Evolutionary conservation across 108 stramenopile genomes (phyloP).

Genomic region (Nitzschia sp.): DNA sequence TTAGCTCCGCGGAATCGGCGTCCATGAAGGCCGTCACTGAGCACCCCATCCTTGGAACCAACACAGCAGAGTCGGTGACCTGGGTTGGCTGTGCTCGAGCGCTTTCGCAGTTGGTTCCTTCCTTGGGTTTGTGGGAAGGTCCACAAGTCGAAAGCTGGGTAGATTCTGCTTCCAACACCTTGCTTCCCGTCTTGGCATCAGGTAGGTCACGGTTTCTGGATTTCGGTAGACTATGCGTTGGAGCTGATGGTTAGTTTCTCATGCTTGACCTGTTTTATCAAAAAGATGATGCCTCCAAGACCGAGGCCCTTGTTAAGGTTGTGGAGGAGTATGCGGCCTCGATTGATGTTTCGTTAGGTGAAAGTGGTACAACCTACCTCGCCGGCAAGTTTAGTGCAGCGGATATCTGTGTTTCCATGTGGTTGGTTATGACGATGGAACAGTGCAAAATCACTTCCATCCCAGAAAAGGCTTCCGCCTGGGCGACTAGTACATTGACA

Average conservation of each 20-base stretch:
- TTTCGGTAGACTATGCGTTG: too few relatives aligned
- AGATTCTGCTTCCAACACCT: conserved; percentile 23
- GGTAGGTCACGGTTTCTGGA: conserved; percentile 1
- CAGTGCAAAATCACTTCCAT: conserved; percentile 11
- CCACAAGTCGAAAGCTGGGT: conserved; percentile 31
- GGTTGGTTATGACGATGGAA: conserved; percentile 23
- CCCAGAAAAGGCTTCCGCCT: conserved; percentile 10
- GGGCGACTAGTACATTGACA: conserved; percentile 20
- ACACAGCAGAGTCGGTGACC: conserved; percentile 7
- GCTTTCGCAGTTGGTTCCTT: conserved; percentile 29
- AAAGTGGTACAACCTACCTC: conserved; percentile 10
- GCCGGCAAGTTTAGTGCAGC: conserved; percentile 29
- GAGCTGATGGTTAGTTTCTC: too few relatives aligned
- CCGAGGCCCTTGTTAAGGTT: background rate
- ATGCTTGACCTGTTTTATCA: background rate
- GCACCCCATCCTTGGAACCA: conserved; percentile 20
- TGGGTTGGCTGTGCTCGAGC: conserved; percentile 37
- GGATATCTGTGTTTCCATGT: conserved; percentile 37
- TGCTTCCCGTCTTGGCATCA: conserved; percentile 8
- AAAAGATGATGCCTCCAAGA: background rate
- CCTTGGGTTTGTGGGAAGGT: conserved; percentile 32
- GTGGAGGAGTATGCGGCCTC: conserved; percentile 16
- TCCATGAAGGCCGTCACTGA: conserved; percentile 25
- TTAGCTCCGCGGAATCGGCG: conserved; percentile 10
- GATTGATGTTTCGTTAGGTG: conserved; percentile 6